phyloP scores from a whole-genome alignment of 352 stramenopile species.

The Aphanomyces invadans region DNA sequence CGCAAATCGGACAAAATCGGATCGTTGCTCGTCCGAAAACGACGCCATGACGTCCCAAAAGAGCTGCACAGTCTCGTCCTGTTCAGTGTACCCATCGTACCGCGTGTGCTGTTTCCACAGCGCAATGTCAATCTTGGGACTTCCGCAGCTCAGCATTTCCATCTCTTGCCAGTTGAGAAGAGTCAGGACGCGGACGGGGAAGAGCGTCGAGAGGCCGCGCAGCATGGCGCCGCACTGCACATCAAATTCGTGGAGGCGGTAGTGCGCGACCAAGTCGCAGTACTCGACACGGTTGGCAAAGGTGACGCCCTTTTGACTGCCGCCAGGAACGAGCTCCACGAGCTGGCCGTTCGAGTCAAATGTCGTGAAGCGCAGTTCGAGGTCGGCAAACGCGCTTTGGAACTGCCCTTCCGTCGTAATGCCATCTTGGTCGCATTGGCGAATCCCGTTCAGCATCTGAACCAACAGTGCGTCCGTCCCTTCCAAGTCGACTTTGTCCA shows the following conservation, averaged over 20 bases:
- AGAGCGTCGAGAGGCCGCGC: conserved; percentile 72
- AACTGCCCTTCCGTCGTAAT: conserved; percentile 78
- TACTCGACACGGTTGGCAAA: conserved; percentile 85
- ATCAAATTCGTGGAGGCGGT: conserved; percentile 69
- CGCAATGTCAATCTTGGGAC: conserved; percentile 84
- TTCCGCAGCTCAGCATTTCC: conserved; percentile 87
- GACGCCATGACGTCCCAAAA: conserved; percentile 87
- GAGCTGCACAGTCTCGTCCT: conserved; percentile 69
- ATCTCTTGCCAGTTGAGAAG: conserved; percentile 87
- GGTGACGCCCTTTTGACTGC: conserved; percentile 51
- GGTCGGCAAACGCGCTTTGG: conserved; percentile 50
- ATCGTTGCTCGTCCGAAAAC: conserved; percentile 84
- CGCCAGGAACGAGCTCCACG: conserved; percentile 73
- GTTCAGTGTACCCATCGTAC: conserved; percentile 84
- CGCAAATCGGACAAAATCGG: conserved; percentile 89
- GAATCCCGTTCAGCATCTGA: conserved; percentile 84
- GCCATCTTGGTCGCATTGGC: conserved; percentile 68
- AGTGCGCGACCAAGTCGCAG: conserved; percentile 65
- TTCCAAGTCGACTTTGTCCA: conserved; percentile 78
- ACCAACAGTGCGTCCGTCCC: conserved; percentile 85
- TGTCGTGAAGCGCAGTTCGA: conserved; percentile 73
- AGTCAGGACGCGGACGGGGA: conserved; percentile 79
- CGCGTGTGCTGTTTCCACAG: conserved; percentile 80
- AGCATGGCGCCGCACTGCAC: conserved; percentile 68
- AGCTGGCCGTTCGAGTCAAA: conserved; percentile 79